Conservation (phyloP, 176 grass and related monocot genomes). For the Eragrostis nindensis region DNA sequence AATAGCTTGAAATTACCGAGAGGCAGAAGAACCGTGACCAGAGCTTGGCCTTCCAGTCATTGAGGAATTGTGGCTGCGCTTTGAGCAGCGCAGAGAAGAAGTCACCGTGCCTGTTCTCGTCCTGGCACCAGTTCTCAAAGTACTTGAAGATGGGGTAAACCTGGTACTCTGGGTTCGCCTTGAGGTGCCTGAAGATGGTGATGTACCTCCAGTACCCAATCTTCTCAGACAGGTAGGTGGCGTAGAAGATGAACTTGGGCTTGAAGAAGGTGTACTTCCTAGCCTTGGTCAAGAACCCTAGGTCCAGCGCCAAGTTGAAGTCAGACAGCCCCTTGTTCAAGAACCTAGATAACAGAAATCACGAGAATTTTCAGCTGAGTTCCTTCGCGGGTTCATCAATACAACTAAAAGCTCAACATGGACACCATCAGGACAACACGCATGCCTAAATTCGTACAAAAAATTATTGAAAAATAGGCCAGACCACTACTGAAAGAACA, state of each 20-base stretch:
- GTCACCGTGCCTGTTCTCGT: conserved; percentile 92
- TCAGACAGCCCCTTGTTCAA: conserved; percentile 97
- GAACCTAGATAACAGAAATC: conserved; percentile 61
- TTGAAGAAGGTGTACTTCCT: conserved; percentile 99
- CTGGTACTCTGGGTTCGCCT: conserved; percentile 86
- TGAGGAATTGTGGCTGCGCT: conserved; percentile 94
- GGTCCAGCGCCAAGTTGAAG: conserved; percentile 94
- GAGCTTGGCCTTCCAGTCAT: conserved; percentile 97
- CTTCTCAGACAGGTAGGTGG: conserved; percentile 95
- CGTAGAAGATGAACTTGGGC: conserved; percentile 98
- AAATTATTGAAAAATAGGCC: neutral
- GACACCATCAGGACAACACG: neutral
- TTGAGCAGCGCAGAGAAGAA: conserved; percentile 95
- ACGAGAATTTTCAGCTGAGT: neutral
- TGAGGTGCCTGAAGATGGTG: conserved; percentile 94
- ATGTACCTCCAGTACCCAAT: conserved; percentile 99
- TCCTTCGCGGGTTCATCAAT: neutral
- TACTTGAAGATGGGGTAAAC: conserved; percentile 98
- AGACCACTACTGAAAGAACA: neutral
- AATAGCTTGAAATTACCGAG: conserved; percentile 62
- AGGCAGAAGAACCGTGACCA: conserved; percentile 99
- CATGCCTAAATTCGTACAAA: conserved; percentile 1
- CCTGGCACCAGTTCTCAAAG: conserved; percentile 99
- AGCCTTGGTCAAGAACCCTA: conserved; percentile 97
- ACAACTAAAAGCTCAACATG: neutral